Conservation (phyloP, 371 early-diverging fungal genomes). For the Circinella umbellata region DNA sequence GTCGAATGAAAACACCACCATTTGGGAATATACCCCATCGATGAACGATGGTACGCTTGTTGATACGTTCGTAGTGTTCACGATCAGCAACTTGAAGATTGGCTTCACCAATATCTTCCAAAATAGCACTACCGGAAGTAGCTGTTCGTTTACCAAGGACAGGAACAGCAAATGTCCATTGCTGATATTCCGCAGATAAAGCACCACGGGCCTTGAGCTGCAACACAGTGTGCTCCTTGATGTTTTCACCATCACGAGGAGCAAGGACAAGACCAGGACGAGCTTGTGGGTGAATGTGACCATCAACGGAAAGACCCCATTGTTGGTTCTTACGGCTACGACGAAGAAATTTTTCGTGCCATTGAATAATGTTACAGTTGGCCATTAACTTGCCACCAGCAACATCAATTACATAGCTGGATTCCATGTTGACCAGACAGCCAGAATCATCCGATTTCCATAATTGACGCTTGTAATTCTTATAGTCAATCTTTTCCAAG, state of each 20-base stretch:
- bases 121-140: slow-evolving; percentile 17
- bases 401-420: slow-evolving; percentile 59
- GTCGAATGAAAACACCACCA: slow-evolving; percentile 43
- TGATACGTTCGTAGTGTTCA: slow-evolving; percentile 38
- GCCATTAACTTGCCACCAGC: slow-evolving; percentile 47
- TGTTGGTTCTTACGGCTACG: slow-evolving; percentile 49
- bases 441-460: slow-evolving; percentile 60
- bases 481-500: slow-evolving; percentile 36
- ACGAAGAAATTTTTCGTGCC: slow-evolving; percentile 40
- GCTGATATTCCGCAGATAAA: slow-evolving; percentile 30
- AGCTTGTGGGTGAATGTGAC: slow-evolving; percentile 47
- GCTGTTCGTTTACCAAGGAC: slow-evolving; percentile 31
- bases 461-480: slow-evolving; percentile 50
- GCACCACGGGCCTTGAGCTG: slow-evolving; percentile 37
- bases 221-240: slow-evolving; percentile 31
- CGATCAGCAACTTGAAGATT: slow-evolving; percentile 20
- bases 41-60: slow-evolving; percentile 37
- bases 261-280: slow-evolving; percentile 39
- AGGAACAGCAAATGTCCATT: slow-evolving; percentile 48
- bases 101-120: slow-evolving; percentile 30
- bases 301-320: slow-evolving; percentile 50
- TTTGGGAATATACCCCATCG: slow-evolving; percentile 54
- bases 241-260: slow-evolving; percentile 19
- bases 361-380: slow-evolving; percentile 39
- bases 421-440: slow-evolving; percentile 56